These are phyloP conservation scores for Favolaschia claudopus DNA, from an alignment of 768 basidiomycete genomes.

Conservation along the genomic window DNA sequence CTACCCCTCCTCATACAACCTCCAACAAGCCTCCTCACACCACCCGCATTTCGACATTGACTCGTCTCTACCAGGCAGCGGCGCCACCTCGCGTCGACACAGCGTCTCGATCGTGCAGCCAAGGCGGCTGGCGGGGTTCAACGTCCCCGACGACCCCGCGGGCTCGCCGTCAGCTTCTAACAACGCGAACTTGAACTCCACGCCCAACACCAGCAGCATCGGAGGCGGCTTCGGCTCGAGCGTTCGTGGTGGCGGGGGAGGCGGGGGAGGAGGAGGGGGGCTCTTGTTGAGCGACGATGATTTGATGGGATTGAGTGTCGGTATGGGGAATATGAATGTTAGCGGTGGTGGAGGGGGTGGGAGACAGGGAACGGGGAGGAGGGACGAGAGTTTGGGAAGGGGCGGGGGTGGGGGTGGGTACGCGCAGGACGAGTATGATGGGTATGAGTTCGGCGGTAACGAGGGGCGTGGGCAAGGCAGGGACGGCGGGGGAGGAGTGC, in stretches of 20 bases:
- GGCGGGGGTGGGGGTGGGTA: constrained; percentile 5
- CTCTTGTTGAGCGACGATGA: constrained; percentile 83
- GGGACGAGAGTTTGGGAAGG: constrained; percentile 1
- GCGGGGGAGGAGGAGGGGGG: constrained; percentile 56
- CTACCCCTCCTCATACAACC: not conserved
- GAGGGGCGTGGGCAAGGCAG: constrained; percentile 52
- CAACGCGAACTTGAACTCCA: too few species aligned
- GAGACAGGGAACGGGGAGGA: too few species aligned
- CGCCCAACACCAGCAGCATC: not conserved
- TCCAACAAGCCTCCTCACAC: not conserved
- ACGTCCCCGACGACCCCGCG: not conserved
- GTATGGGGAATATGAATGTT: constrained; percentile 62
- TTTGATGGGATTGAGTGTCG: constrained; percentile 70
- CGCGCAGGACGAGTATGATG: too few species aligned
- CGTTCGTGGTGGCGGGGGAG: not conserved
- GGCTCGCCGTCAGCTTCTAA: too few species aligned
- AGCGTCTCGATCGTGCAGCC: constrained; percentile 87
- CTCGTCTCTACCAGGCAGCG: constrained; percentile 64
- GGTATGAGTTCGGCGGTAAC: too few species aligned
- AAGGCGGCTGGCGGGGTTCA: constrained; percentile 42
- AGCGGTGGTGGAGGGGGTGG: too few species aligned
- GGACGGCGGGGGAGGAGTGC: constrained; percentile 72
- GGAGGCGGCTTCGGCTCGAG: not conserved
- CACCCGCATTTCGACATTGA: not conserved
- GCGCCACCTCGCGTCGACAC: constrained; percentile 83